Conservation (phyloP, 306 rosid genomes). For the Cicer cuneatum region DNA sequence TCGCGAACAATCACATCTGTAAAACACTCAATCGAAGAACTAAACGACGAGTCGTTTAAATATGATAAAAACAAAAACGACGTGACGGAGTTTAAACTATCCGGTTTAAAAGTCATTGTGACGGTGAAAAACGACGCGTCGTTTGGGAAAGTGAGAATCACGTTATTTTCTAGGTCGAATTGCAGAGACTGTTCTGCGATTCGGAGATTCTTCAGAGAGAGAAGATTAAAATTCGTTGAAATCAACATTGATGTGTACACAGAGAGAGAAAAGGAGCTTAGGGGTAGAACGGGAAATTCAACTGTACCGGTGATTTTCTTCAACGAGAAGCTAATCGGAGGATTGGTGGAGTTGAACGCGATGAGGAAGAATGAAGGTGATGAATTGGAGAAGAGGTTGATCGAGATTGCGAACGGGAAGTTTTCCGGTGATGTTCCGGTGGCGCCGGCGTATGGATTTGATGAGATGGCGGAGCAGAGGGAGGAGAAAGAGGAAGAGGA, state of each 20-base stretch:
- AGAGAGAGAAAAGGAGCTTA: conserved; percentile 67
- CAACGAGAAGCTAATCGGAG: conserved; percentile 80
- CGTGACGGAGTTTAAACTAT: conserved; percentile 62
- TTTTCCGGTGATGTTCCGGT: conserved; percentile 77
- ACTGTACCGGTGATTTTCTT: conserved; percentile 90
- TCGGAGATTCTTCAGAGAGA: conserved; percentile 62
- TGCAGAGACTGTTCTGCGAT: conserved; percentile 89
- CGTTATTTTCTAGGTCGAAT: conserved; percentile 81
- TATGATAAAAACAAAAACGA: neutral
- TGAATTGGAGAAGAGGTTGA: conserved; percentile 56
- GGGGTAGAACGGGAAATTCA: conserved; percentile 59
- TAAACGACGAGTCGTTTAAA: conserved; percentile 1
- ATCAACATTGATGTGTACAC: conserved; percentile 84
- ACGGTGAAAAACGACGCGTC: conserved; percentile 42
- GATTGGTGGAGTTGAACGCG: conserved; percentile 77
- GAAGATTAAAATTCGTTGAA: conserved; percentile 69
- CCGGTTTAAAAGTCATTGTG: conserved; percentile 74
- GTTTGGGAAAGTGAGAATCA: conserved; percentile 55
- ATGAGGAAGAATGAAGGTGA: conserved; percentile 72
- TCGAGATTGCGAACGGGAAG: conserved; percentile 43
- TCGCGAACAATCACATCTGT: conserved; percentile 58
- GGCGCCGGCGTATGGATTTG: conserved; percentile 82
- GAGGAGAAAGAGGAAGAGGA: conserved; percentile 52
- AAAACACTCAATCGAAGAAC: conserved; percentile 43
- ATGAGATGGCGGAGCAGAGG: conserved; percentile 37